phyloP scores from a whole-genome alignment of 371 early-diverging fungal genomes.

The Lichtheimia hyalospora region DNA sequence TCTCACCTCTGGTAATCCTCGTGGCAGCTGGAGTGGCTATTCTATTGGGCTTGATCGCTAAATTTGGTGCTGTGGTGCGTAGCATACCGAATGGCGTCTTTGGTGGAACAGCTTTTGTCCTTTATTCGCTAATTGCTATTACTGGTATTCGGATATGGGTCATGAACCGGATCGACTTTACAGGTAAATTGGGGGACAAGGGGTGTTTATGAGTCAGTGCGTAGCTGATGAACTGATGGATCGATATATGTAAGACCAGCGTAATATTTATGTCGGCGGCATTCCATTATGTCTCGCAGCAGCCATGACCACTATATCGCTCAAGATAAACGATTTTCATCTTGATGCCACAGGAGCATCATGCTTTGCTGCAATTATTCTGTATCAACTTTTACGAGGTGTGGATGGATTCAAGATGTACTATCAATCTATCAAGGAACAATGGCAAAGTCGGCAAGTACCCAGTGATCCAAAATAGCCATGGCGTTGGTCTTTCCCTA shows the following conservation, averaged over 20 bases:
- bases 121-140: slow-evolving; percentile 58
- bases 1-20: slow-evolving; percentile 54
- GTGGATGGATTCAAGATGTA: slow-evolving; percentile 19
- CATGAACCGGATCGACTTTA: slow-evolving; percentile 53
- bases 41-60: slow-evolving; percentile 56
- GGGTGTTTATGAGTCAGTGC: no score
- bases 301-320: slow-evolving; percentile 38
- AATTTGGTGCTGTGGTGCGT: slow-evolving; percentile 58
- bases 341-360: slow-evolving; percentile 37
- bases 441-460: neutral
- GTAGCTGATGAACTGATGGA: no score
- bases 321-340: slow-evolving; percentile 43
- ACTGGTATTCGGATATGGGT: slow-evolving; percentile 67
- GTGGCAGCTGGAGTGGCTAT: slow-evolving; percentile 57
- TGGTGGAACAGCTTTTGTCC: slow-evolving; percentile 56
- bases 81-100: slow-evolving; percentile 60
- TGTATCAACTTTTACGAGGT: slow-evolving; percentile 23
- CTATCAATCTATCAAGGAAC: slow-evolving; percentile 8
- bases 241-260: slow-evolving; percentile 21
- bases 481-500: no score
- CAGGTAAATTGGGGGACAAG: slow-evolving; percentile 1
- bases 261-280: slow-evolving; percentile 57
- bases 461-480: no score
- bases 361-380: slow-evolving; percentile 16
- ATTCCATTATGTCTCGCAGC: slow-evolving; percentile 47